Base-by-base conservation (phyloP, 2,329 filamentous ascomycete genomes). In the Aspergillus quadricinctus region DNA sequence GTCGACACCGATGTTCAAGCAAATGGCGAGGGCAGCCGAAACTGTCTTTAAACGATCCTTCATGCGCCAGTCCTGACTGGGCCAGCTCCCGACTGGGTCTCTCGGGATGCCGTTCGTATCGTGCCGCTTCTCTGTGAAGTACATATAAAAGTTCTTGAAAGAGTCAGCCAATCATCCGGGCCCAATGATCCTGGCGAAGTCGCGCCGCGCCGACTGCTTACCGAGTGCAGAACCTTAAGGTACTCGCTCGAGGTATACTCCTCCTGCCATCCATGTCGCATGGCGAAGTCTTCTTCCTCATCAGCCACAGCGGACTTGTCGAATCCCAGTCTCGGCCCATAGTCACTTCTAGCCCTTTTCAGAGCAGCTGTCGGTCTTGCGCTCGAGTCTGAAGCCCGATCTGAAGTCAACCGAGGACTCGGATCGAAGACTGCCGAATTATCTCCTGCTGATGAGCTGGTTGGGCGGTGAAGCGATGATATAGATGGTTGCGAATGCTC, bases 41-140 rank as follows among this genome's bases (percentile, higher is more conserved):
- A 99, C 92, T 0, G 94, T 99, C 79, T 99, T 99, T 60, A 97
- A 80, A 14, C 94, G 85, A 73, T 99, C 94, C 64, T 92, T 88
- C 89, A 97, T 97, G 57, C 94, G 88, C 94, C 94, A 99, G 72
- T 97, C 94, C 70, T 96, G 89, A 51, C 70, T 77, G 5, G 96
- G 82, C 52, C 85, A 82, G 61, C 75, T 77, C 55, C 77, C 77
- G 23, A 71, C 72, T 21, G 79, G 77, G 57, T 78, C 76, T 70
- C 92, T 90, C 17, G 92, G 90, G 64, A 92, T 91, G 23, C 92
- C 94, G 37, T 91, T 93, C 23, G 91, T 94, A 72, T 97, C 94
- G 75, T 99, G 94, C 53, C 93, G 88, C 75, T 97, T 97, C 75
- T 99, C 94, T 61, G 93, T 97, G 75, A 90, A 99, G 77, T 99